Percentiles rank a stretch among this genome's conserved stretches.
Evolutionary conservation across 2,329 filamentous ascomycete species (phyloP).

Genomic region (Stylonectria norvegica): DNA sequence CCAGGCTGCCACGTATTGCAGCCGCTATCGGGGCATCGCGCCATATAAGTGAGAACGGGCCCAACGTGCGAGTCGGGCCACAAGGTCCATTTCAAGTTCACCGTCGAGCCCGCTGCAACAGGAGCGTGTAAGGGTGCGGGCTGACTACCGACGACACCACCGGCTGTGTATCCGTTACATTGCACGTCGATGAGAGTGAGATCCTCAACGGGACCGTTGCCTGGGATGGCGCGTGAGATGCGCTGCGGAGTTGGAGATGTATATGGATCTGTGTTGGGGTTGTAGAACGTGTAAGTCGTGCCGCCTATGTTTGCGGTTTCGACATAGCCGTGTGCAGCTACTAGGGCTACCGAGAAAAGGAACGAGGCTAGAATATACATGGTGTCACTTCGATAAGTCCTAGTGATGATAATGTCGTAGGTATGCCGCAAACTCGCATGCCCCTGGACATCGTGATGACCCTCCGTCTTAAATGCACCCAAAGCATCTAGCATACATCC

Average conservation of each 20-base stretch:
- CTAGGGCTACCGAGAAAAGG: conserved; percentile 36
- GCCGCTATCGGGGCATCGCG: conserved; percentile 50
- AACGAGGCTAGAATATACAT: conserved; percentile 26
- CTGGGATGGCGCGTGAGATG: conserved; percentile 56
- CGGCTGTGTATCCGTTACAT: conserved; percentile 51
- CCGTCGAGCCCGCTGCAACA: conserved; percentile 50
- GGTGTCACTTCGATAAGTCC: conserved; percentile 1
- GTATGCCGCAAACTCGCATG: conserved; percentile 10
- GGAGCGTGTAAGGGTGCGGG: conserved; percentile 53
- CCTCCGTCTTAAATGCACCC: conserved; percentile 12
- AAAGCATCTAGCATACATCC: background rate
- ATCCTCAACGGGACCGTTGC: conserved; percentile 57
- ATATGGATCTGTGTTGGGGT: conserved; percentile 44
- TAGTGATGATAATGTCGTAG: conserved; percentile 1
- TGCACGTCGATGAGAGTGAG: conserved; percentile 52
- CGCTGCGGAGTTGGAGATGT: conserved; percentile 42
- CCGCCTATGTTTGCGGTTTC: conserved; percentile 43
- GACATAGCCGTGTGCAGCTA: conserved; percentile 49
- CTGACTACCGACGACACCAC: conserved; percentile 44
- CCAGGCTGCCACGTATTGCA: conserved; percentile 50
- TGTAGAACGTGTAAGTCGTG: conserved; percentile 30
- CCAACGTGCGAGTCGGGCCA: conserved; percentile 51
- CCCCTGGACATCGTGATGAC: background rate
- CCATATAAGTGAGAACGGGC: conserved; percentile 58
- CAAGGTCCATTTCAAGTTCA: conserved; percentile 54